Percentiles rank a stretch among this genome's conserved stretches.
phyloP scores from a whole-genome alignment of 805 yeast genomes.

The Ascoidea tarda region DNA sequence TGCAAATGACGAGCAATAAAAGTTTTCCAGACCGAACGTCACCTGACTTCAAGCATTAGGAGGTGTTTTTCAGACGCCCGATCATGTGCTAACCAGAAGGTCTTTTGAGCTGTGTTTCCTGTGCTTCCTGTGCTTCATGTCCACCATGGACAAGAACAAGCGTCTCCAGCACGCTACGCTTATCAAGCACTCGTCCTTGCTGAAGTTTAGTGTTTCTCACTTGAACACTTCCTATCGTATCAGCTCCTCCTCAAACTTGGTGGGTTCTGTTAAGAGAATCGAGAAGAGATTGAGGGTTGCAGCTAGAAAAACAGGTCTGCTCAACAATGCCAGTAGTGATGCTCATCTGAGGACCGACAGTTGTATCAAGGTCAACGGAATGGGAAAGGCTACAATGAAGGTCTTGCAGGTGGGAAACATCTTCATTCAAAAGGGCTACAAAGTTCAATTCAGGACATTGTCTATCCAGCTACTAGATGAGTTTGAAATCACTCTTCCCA shows the following conservation, averaged over 20 bases:
- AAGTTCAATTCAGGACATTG: slow-evolving; percentile 48
- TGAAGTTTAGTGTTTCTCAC: not conserved
- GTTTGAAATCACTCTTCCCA: slow-evolving; percentile 17
- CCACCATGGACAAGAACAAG: no score
- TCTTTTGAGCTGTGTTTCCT: no score
- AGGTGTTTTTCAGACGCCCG: no score
- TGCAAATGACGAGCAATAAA: no score
- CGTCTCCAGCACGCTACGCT: not conserved
- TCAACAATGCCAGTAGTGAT: no score
- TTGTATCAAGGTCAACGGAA: no score
- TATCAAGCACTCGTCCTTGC: not conserved
- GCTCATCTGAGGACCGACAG: no score
- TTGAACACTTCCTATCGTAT: not conserved
- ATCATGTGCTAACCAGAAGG: no score
- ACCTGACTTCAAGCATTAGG: no score
- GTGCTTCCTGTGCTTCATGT: no score
- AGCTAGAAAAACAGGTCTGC: no score
- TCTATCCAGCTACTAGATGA: slow-evolving; percentile 66
- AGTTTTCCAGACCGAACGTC: no score
- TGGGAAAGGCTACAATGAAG: slow-evolving; percentile 15
- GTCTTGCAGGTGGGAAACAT: slow-evolving; percentile 48
- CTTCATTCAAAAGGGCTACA: slow-evolving; percentile 36
- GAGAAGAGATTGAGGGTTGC: not conserved
- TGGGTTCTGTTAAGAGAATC: not conserved
- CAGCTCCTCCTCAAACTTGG: not conserved